These are phyloP conservation scores for Tritrichomonas foetus DNA, from an alignment of 208 protist species.

Conservation along the genomic window DNA sequence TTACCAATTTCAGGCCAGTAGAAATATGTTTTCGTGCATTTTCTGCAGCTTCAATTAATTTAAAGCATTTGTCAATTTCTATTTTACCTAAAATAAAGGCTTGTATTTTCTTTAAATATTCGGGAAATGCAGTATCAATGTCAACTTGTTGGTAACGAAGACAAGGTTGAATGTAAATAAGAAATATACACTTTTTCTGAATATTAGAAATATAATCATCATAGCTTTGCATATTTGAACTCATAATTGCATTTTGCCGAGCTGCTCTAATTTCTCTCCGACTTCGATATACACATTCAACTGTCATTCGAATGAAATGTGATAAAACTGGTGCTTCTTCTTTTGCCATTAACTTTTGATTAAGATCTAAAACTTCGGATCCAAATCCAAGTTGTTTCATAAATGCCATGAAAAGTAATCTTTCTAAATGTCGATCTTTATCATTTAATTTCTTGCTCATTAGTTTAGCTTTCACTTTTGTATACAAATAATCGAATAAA, in stretches of 20 bases:
- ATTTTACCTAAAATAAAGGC: background rate
- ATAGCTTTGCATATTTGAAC: background rate
- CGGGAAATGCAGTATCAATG: background rate
- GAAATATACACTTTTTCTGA: background rate
- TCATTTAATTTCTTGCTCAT: background rate
- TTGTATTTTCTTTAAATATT: background rate
- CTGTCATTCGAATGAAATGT: background rate
- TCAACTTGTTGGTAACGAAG: background rate
- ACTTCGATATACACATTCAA: background rate
- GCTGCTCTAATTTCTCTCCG: background rate
- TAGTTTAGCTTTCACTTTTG: background rate
- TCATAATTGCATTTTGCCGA: background rate
- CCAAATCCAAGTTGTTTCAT: background rate
- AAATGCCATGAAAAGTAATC: background rate
- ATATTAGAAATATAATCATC: background rate
- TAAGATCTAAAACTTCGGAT: background rate
- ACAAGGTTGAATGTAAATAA: background rate
- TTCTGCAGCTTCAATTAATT: background rate
- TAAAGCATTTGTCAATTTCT: background rate
- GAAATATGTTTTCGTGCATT: background rate
- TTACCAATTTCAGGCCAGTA: background rate
- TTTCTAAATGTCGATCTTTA: background rate
- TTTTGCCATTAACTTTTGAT: background rate
- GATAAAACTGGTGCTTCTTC: background rate
- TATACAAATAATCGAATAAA: slow-evolving; percentile 12